A percentile compares a stretch with the other conserved stretches of the same genome.
phyloP scores from a whole-genome alignment of 1,284 basidiomycete species.

The Takashimella tepidaria region DNA sequence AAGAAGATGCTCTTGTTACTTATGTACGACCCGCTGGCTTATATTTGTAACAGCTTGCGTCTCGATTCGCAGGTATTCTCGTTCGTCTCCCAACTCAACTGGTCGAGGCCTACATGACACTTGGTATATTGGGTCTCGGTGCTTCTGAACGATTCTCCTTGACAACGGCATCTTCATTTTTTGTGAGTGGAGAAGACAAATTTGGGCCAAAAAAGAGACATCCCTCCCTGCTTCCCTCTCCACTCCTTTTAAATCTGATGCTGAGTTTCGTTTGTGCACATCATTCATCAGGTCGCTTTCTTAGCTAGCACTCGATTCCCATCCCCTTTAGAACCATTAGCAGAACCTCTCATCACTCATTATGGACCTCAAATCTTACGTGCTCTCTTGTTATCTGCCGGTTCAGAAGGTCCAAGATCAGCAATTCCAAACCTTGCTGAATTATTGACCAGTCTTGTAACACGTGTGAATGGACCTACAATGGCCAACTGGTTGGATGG shows the following conservation, averaged over 20 bases:
- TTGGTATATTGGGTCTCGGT: slow-evolving; percentile 63
- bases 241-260: neutral
- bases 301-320: slow-evolving; percentile 46
- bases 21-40: neutral
- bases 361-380: slow-evolving; percentile 63
- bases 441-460: slow-evolving; percentile 61
- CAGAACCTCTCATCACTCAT: slow-evolving; percentile 55
- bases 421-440: slow-evolving; percentile 78
- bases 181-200: slow-evolving; percentile 57
- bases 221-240: neutral
- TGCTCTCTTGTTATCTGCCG: slow-evolving; percentile 69
- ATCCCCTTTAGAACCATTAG: slow-evolving; percentile 36
- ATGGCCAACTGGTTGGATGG: slow-evolving; percentile 65
- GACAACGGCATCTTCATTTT: slow-evolving; percentile 71
- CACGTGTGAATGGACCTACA: slow-evolving; percentile 53
- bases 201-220: too few species aligned
- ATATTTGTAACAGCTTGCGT: slow-evolving; percentile 56
- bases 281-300: slow-evolving; percentile 33
- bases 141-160: slow-evolving; percentile 83
- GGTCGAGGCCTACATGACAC: slow-evolving; percentile 66
- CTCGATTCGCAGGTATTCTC: slow-evolving; percentile 66
- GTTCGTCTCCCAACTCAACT: slow-evolving; percentile 62
- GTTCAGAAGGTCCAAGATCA: slow-evolving; percentile 71
- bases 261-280: neutral
- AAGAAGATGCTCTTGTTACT: too few species aligned